A percentile compares a stretch with the other conserved stretches of the same genome.
Conservation (phyloP, 2,329 filamentous ascomycete genomes). For the Fusarium duplospermum region DNA sequence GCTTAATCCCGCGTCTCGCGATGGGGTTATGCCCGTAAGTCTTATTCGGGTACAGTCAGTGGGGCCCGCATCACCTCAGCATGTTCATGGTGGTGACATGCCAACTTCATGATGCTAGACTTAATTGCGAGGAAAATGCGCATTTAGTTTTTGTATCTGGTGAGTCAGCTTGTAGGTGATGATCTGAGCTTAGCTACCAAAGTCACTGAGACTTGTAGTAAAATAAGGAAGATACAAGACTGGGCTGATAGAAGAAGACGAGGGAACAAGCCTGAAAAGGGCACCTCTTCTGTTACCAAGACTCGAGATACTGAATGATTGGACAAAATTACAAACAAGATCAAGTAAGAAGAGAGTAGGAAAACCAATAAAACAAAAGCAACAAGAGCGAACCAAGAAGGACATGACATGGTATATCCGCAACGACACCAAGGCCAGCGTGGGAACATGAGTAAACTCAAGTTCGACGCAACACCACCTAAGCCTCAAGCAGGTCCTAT, state of each 20-base stretch:
- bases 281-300: neutral
- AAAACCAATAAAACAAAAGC: neutral
- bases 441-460: neutral
- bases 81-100: conserved; percentile 21
- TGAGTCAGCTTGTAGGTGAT: neutral
- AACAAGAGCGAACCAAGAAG: neutral
- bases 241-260: neutral
- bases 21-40: neutral
- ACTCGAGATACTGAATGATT: neutral
- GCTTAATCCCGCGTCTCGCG: conserved; percentile 5
- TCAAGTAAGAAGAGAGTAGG: neutral
- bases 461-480: neutral
- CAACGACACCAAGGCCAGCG: neutral
- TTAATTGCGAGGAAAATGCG: neutral
- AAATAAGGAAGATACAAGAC: neutral
- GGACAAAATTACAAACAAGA: neutral
- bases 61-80: conserved; percentile 23
- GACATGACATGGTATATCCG: neutral
- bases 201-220: neutral
- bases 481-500: neutral
- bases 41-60: conserved; percentile 11
- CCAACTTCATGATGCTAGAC: neutral
- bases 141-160: neutral
- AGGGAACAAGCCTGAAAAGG: neutral
- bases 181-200: neutral